Base-by-base conservation (phyloP, 805 yeast genomes). In the Barnettozyma pratensis region DNA sequence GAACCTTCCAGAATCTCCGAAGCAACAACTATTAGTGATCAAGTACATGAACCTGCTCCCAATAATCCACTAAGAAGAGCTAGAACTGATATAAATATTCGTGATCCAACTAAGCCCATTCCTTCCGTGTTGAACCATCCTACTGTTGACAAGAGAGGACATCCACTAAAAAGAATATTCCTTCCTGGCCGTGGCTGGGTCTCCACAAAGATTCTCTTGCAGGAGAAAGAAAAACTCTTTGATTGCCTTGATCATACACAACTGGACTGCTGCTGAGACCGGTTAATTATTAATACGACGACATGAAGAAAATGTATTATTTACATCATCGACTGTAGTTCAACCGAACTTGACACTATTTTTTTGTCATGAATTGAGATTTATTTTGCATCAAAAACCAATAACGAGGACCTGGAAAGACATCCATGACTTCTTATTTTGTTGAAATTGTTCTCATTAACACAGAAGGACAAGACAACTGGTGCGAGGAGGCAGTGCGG, bases 171-270 rank as follows among this genome's bases (percentile, higher is more conserved):
- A 42, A 56, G 83, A 34, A 57, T 76, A 3, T 75, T 71, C 50
- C 65, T 77, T 32, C 80, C 79, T 1, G 73, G 72, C 9, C 58
- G 72, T 39, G 82, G 83, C 0, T 78, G 83, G 83, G 63, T 73
- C 1, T 60, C 75, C 2, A 41, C 46, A n/a, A 56, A 49, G 34
- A 40, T 35, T 14, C 47, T 53, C 48, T 45, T 53, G 36, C 45
- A 32, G 30, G 63, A 61, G 34, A 53, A 48, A 14, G 36, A 34
- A 7, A 47, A 32, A 38, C 50, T 59, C 14, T 14, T 49, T 19
- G n/a, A 25, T 27, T 40, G 44, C 14, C 28, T 46, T 11, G 34
- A 8, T 31, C 8, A 31, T 31, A 31, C 19, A 19, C 19, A 19
- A 2, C 19, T 19, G 19, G 19, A 19, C 19, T 19, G 19, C 19